Percentiles rank a stretch among this genome's conserved stretches.
These are phyloP conservation scores for Fusarium sp. DNA, from an alignment of 2,329 filamentous ascomycete species.

Conservation along the genomic window DNA sequence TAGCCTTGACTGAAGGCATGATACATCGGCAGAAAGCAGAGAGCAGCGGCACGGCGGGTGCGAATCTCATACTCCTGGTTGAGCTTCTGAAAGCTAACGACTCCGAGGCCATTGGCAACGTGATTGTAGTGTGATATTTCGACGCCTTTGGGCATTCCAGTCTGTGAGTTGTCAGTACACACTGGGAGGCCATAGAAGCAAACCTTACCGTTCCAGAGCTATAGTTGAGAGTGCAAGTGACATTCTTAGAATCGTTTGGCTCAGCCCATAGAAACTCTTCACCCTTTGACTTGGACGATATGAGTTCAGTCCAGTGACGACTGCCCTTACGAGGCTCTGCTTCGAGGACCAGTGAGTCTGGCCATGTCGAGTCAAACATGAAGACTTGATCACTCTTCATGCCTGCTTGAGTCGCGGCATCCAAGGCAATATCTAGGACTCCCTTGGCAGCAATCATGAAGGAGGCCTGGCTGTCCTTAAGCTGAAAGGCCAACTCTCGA, in stretches of 20 bases:
- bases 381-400: slow-evolving; percentile 70
- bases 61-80: slow-evolving; percentile 62
- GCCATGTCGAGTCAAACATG: slow-evolving; percentile 70
- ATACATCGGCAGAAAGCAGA: slow-evolving; percentile 83
- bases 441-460: slow-evolving; percentile 74
- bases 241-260: slow-evolving; percentile 61
- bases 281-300: slow-evolving; percentile 65
- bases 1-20: slow-evolving; percentile 80
- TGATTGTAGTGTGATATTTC: slow-evolving; percentile 84
- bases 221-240: slow-evolving; percentile 81
- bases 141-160: slow-evolving; percentile 86
- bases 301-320: slow-evolving; percentile 73
- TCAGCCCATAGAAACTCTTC: slow-evolving; percentile 73
- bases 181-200: too few species aligned
- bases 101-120: slow-evolving; percentile 76
- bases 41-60: slow-evolving; percentile 53
- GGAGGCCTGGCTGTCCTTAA: slow-evolving; percentile 76
- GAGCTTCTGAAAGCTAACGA: slow-evolving; percentile 58
- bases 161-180: slow-evolving; percentile 52
- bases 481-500: slow-evolving; percentile 80
- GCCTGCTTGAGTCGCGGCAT: slow-evolving; percentile 71
- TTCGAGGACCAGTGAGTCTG: slow-evolving; percentile 52
- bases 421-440: slow-evolving; percentile 72
- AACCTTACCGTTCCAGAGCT: slow-evolving; percentile 71
- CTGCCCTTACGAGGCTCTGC: slow-evolving; percentile 21